Percentiles rank a stretch among this genome's conserved stretches.
These are phyloP conservation scores for Leccinum subgranulosum DNA, from an alignment of 768 basidiomycete genomes.

Conservation along the genomic window DNA sequence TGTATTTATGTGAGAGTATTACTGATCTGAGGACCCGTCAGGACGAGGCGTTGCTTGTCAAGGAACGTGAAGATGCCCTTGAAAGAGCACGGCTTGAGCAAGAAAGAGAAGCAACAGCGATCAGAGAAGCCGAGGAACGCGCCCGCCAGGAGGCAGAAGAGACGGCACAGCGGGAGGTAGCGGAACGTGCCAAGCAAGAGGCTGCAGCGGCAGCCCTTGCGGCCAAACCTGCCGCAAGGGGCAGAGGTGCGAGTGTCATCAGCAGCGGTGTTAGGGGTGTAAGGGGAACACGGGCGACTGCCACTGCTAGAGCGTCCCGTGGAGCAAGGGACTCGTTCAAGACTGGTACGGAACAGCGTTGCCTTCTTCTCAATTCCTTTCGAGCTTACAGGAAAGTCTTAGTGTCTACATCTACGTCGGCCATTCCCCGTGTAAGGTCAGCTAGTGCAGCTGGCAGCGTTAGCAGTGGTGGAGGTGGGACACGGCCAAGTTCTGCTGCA, in stretches of 20 bases:
- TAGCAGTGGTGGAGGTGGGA: slow-evolving; percentile 13
- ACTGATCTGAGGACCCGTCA: slow-evolving; percentile 23
- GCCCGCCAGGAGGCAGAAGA: slow-evolving; percentile 31
- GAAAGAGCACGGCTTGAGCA: slow-evolving; percentile 34
- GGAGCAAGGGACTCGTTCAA: slow-evolving; percentile 42
- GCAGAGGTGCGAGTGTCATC: slow-evolving; percentile 44
- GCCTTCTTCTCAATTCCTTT: not conserved
- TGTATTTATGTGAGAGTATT: not conserved
- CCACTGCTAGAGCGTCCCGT: slow-evolving; percentile 41
- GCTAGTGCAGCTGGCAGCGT: slow-evolving; percentile 28
- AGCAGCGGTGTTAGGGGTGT: slow-evolving; percentile 68
- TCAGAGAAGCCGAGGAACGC: slow-evolving; percentile 40
- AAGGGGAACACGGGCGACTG: slow-evolving; percentile 60
- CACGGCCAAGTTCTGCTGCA: slow-evolving; percentile 22
- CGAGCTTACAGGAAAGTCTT: slow-evolving; percentile 1
- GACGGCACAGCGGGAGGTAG: slow-evolving; percentile 40
- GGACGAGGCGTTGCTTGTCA: slow-evolving; percentile 59
- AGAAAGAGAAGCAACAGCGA: slow-evolving; percentile 33
- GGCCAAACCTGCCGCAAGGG: slow-evolving; percentile 22
- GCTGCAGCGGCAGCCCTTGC: slow-evolving; percentile 39
- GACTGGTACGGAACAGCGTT: slow-evolving; percentile 31
- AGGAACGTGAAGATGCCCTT: slow-evolving; percentile 35
- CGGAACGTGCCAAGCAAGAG: slow-evolving; percentile 49
- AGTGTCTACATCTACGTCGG: slow-evolving; percentile 16
- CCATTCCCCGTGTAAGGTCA: slow-evolving; percentile 22